phyloP scores from a whole-genome alignment of 2,329 filamentous ascomycete species.

The Hyphodiscus sp. region DNA sequence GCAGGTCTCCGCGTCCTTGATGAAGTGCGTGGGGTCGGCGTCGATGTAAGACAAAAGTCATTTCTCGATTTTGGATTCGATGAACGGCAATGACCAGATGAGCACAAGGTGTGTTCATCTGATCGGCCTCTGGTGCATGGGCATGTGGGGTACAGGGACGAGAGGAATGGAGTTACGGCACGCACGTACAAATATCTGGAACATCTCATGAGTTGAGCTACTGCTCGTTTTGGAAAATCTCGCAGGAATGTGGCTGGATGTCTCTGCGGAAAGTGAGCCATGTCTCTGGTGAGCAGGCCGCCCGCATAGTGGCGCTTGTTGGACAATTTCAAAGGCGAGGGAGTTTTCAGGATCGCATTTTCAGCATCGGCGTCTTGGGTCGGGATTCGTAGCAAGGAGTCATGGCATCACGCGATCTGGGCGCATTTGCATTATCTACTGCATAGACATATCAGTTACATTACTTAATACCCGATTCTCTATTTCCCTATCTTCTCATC shows the following conservation, averaged over 20 bases:
- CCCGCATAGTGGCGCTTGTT: neutral
- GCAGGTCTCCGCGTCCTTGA: neutral
- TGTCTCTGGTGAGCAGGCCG: neutral
- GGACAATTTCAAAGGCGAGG: neutral
- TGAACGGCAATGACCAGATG: neutral
- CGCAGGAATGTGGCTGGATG: neutral
- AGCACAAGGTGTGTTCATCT: no score
- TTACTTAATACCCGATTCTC: neutral
- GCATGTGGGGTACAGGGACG: neutral
- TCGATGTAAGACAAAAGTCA: neutral
- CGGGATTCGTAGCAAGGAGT: neutral
- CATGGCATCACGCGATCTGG: neutral
- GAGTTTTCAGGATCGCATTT: neutral
- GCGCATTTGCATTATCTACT: neutral
- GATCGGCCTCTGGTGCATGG: neutral
- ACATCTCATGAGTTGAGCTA: neutral
- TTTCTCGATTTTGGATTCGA: neutral
- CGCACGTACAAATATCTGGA: no score
- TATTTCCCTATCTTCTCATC: neutral
- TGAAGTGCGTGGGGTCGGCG: neutral
- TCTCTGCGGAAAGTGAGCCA: neutral
- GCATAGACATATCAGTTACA: neutral
- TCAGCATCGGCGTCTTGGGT: neutral
- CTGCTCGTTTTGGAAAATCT: neutral
- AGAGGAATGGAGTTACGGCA: neutral